These are phyloP conservation scores for Rubia tinctorum DNA, from an alignment of 305 asterid species.

Conservation along the genomic window DNA sequence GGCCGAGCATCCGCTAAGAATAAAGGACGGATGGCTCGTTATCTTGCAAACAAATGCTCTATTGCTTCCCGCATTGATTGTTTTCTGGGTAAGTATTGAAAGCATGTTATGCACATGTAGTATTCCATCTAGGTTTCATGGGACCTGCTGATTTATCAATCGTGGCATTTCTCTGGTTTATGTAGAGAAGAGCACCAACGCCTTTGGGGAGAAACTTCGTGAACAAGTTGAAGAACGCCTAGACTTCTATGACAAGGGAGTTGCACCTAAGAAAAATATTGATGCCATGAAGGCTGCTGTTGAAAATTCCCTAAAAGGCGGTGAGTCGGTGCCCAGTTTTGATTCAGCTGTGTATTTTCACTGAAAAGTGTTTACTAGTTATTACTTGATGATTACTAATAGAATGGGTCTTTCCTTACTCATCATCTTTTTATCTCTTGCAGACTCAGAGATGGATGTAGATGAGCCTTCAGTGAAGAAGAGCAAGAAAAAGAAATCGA, in stretches of 20 bases:
- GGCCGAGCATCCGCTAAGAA: slow-evolving; percentile 94
- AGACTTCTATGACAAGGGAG: slow-evolving; percentile 93
- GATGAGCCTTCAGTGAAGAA: slow-evolving; percentile 38
- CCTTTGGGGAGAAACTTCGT: slow-evolving; percentile 91
- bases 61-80: slow-evolving; percentile 96
- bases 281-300: slow-evolving; percentile 87
- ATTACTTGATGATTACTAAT: background rate
- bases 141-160: background rate
- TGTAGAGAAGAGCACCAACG: slow-evolving; percentile 65
- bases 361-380: background rate
- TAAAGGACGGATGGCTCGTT: slow-evolving; percentile 98
- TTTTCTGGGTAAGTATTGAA: slow-evolving; percentile 54
- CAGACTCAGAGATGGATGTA: slow-evolving; percentile 35
- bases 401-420: background rate
- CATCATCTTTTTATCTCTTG: slow-evolving; percentile 1
- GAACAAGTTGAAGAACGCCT: slow-evolving; percentile 98
- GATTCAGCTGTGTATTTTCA: background rate
- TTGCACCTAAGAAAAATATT: slow-evolving; percentile 91
- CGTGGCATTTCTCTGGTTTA: slow-evolving; percentile 1
- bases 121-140: background rate
- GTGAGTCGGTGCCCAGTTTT: slow-evolving; percentile 23
- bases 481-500: slow-evolving; percentile 47
- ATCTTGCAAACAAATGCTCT: slow-evolving; percentile 96
- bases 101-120: background rate
- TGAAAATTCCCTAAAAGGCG: slow-evolving; percentile 47